Percentiles rank a stretch among this genome's conserved stretches.
Conservation (phyloP, 1,139 yeast species). For the Magnusiomyces suaveolens region DNA sequence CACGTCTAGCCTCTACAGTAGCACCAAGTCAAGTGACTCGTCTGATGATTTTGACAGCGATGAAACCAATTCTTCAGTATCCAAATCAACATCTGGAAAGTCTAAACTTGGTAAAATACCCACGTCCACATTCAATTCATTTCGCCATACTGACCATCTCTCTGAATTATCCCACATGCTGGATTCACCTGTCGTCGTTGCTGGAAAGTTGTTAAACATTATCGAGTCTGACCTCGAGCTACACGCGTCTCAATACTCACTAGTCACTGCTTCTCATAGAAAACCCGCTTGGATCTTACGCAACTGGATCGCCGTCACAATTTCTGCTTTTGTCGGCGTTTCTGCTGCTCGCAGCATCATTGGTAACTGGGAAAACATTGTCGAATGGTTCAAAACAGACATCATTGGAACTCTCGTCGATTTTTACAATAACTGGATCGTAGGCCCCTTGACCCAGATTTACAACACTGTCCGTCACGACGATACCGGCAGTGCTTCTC, state of each 20-base stretch:
- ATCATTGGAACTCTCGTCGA: constrained; percentile 56
- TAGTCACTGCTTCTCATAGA: constrained; percentile 19
- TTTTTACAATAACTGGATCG: constrained; percentile 72
- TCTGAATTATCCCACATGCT: neutral
- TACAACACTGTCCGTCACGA: constrained; percentile 76
- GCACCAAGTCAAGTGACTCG: neutral
- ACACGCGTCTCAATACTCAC: constrained; percentile 3
- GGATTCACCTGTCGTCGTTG: neutral
- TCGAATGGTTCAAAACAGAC: constrained; percentile 48
- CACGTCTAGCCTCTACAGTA: neutral
- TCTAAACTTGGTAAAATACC: neutral
- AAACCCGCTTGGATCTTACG: constrained; percentile 46
- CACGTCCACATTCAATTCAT: no score
- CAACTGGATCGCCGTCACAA: constrained; percentile 45
- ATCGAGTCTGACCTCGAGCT: constrained; percentile 2
- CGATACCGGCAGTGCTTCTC: constrained; percentile 53
- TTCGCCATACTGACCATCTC: no score
- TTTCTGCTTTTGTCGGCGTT: constrained; percentile 4
- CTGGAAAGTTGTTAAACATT: constrained; percentile 1
- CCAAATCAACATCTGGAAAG: neutral
- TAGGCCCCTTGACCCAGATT: constrained; percentile 66
- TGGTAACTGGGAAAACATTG: constrained; percentile 44
- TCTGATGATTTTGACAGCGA: neutral
- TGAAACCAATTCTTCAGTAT: neutral
- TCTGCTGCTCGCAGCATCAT: constrained; percentile 36